Evolutionary conservation across 495 filamentous ascomycete species (phyloP), one percentile per base, ranked within the genome.

Genomic region (Penicillium simplicissimum): DNA sequence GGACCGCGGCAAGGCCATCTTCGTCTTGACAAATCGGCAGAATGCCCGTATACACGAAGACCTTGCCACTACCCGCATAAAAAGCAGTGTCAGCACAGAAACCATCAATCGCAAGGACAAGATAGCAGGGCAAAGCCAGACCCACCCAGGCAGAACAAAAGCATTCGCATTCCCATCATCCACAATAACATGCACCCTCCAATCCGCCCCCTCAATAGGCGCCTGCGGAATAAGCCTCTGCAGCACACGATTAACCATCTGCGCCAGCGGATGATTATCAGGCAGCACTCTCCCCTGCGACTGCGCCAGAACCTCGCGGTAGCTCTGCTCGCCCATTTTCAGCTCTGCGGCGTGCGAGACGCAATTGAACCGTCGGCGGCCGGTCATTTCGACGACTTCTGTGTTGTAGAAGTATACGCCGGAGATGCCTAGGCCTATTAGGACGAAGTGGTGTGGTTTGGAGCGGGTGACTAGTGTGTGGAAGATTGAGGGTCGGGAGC

Each of bases 1-100:
- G 76, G 1, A 97, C 90, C 3, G 92, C 85, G 14, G 94, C 94
- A 17, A 97, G 75, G 0, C 89, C 90, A 64, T 90, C 84, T 36
- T 96, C 90, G 54, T 81, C 84, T 43, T 77, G 57, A 49, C 89
- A 90, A 15, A 96, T 78, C 2, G 85, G 85, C 47, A 98, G 67
- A 19, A 98, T 89, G 19, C 94, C 90, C 37, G 85, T 90, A 64
- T 89, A 96, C 6, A 98, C 93, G 67, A 97, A 97, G 17, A 98
- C 93, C 67, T 96, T 96, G 2, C 93, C 93, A 8, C 85, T 86
- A 58, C 17, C 21, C 51, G 4, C 31, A 31, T 0, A 8, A 42
- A 17, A 35, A 38, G n/a, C 35, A 52, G 17, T 40, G 56, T 52
- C 62, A 65, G 68, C 37, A 17, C 11, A 40, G 23, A 31, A 13